Evolutionary conservation across 1,284 basidiomycete species (phyloP), one percentile per base, ranked within the genome.

Genomic region (Irpex rosettiformis): DNA sequence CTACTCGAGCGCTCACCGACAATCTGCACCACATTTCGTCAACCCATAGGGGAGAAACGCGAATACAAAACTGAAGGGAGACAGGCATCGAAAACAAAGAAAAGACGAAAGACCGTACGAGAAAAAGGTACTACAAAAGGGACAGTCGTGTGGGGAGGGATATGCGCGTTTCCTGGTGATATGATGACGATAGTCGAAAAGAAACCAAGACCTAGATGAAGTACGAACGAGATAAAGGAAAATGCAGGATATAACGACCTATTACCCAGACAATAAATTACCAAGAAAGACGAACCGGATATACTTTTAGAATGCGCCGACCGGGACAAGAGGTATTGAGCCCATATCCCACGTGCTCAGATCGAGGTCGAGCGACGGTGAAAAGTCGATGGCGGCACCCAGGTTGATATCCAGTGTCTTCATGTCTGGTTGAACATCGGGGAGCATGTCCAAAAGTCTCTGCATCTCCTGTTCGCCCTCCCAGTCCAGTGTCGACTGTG

Each of bases 401-500:
- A 63, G 33, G 33, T 37, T 48, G 53, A 62, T 59, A 58, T 56
- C 67, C 69, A 33, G 67, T 58, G 62, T 64, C 52, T 67, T 69
- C 29, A 63, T 57, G 60, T 73, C 69, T 43, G 74, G 70, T 58
- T 73, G 69, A 55, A 68, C 71, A 64, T 64, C 66, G 62, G 74
- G 77, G 66, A 81, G 71, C 74, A 82, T 74, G 69, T 80, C 82
- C 69, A 88, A 69, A 57, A 88, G 75, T 70, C 76, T 80, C 75
- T 85, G 81, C 75, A 88, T 82, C 71, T 85, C 85, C 65, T 75
- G 73, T 67, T 82, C 82, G 61, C 74, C 75, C 75, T 74, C 79
- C 72, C 69, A 67, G 61, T 68, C 67, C 55, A 67, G 59, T 47
- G 58, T 59, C 65, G 65, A 60, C 57, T 63, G 54, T 57, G 64